phyloP scores from a whole-genome alignment of 108 stramenopile species.

The Discostella pseudostelligera region DNA sequence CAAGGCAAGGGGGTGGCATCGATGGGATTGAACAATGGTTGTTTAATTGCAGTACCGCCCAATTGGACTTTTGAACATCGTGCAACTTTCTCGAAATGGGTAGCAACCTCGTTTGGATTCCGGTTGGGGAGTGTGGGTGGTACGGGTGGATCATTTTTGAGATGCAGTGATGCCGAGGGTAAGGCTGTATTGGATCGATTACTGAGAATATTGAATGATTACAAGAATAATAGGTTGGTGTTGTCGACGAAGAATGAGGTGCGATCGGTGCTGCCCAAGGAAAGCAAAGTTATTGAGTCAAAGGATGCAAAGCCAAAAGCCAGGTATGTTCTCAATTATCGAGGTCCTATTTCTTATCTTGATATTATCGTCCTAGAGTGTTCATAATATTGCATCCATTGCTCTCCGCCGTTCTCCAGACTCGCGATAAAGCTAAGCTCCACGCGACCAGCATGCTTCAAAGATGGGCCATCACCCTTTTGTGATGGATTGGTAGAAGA shows the following conservation, averaged over 20 bases:
- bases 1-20: constrained; percentile 36
- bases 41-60: constrained; percentile 59
- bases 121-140: constrained; percentile 58
- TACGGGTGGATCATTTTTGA: constrained; percentile 35
- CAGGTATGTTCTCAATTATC: background rate
- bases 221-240: constrained; percentile 33
- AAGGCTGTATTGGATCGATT: constrained; percentile 22
- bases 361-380: background rate
- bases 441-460: background rate
- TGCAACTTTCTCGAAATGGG: constrained; percentile 59
- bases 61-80: constrained; percentile 54
- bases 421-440: constrained; percentile 10
- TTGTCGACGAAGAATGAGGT: background rate
- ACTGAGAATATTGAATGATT: constrained; percentile 30
- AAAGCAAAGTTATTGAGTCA: background rate
- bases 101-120: constrained; percentile 55
- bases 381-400: background rate
- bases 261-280: too few relatives aligned
- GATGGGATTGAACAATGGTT: constrained; percentile 51
- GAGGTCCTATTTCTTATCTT: background rate
- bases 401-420: background rate
- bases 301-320: constrained; percentile 2
- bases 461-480: constrained; percentile 18
- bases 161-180: constrained; percentile 27
- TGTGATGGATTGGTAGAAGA: constrained; percentile 25